Evolutionary conservation across 2,329 filamentous ascomycete species (phyloP), one percentile per base, ranked within the genome.

Genomic region (Aspergillus bombycis): DNA sequence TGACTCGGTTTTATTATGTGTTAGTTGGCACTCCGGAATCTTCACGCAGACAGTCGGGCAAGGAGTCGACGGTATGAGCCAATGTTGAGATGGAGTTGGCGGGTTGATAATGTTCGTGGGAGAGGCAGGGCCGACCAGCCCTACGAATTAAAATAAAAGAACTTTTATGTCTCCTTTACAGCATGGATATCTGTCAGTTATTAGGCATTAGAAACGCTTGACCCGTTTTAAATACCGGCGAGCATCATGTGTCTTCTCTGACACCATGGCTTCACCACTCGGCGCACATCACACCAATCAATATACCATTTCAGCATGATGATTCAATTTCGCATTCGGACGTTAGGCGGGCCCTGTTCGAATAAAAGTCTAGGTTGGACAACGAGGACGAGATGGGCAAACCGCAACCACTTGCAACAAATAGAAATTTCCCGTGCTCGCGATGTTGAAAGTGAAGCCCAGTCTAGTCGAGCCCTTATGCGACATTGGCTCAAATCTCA

Each of bases 81-180:
- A 73, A 74, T 72, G 74, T 74, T 73, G 74, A 76, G 70, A 74
- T 74, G 74, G 74, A 77, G 74, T 76, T 77, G 71, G 72, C 70
- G 71, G 75, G 74, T 77, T 76, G 74, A 75, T 76, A 73, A 77
- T 75, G 73, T 76, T 77, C 72, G 72, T 75, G 74, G 75, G 74
- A 75, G 74, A 77, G 71, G 74, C 74, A 74, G 75, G 75, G 74
- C 72, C 74, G 68, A 62, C 68, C 70, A 74, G 74, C 74, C 74
- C 73, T 74, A 76, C 72, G 74, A 77, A 77, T 77, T 71, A 72
- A 75, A 75, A 75, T 70, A 73, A 69, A 73, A 70, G 70, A 68
- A 69, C 65, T 68, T 52, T 52, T 73, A 65, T 70, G 61, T 69
- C 64, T 60, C 69, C 70, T 70, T 70, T 71, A 68, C 70, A 71